Conservation (phyloP, 345 rosid genomes). For the Euphorbia lathyris region DNA sequence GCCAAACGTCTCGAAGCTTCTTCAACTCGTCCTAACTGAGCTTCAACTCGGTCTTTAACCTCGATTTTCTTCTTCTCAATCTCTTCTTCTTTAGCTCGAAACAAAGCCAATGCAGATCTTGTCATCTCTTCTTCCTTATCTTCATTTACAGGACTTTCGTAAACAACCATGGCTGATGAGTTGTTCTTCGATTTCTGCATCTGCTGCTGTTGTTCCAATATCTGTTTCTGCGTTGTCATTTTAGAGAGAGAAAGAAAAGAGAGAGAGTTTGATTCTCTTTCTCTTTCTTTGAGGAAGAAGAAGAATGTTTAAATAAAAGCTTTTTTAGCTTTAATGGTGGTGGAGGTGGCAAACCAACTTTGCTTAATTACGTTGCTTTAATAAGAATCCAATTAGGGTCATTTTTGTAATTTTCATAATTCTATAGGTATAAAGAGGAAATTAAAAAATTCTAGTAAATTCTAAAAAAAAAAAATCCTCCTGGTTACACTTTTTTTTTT, state of each 20-base stretch:
- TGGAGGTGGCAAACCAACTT: constrained; percentile 22
- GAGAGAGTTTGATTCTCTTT: too few species aligned
- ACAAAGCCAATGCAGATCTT: constrained; percentile 63
- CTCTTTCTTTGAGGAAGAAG: too few species aligned
- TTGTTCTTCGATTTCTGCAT: too few species aligned
- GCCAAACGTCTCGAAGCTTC: constrained; percentile 72
- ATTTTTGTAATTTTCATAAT: too few species aligned
- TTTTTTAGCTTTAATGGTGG: constrained; percentile 43
- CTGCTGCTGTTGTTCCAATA: too few species aligned
- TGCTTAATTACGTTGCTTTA: constrained; percentile 12
- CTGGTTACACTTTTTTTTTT: too few species aligned
- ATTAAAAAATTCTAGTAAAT: too few species aligned
- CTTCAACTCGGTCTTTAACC: constrained; percentile 61
- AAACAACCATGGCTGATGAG: constrained; percentile 27
- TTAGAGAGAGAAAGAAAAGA: too few species aligned
- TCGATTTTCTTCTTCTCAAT: constrained; percentile 81
- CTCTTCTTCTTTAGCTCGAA: constrained; percentile 85
- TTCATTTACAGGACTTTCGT: constrained; percentile 45
- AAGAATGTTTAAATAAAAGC: neutral
- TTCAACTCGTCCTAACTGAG: constrained; percentile 69
- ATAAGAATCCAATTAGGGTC: too few species aligned
- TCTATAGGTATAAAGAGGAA: too few species aligned
- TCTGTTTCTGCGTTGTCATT: constrained; percentile 32
- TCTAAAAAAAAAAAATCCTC: too few species aligned
- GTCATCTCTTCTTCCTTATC: constrained; percentile 72